Evolutionary conservation across 1,284 basidiomycete species (phyloP).

Genomic region (Porphyrellus sp.): DNA sequence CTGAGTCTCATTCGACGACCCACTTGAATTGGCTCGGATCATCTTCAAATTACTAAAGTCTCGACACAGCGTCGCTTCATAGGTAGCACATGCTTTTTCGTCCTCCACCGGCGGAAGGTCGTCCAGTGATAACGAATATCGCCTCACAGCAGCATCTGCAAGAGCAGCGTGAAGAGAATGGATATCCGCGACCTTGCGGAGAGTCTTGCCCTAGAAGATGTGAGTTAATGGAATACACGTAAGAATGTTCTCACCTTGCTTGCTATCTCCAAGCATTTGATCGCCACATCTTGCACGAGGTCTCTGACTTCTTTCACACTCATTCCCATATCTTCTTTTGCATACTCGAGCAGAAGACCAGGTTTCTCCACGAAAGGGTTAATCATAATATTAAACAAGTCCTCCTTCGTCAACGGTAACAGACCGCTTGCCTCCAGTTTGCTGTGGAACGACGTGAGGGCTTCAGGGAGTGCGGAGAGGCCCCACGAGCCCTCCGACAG

Average conservation of each 20-base stretch:
- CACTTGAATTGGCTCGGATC: constrained; percentile 24
- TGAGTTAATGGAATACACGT: constrained; percentile 15
- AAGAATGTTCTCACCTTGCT: constrained; percentile 50
- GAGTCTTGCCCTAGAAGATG: constrained; percentile 53
- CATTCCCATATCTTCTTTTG: constrained; percentile 46
- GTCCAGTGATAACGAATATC: constrained; percentile 50
- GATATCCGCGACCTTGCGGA: constrained; percentile 51
- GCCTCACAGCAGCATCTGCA: constrained; percentile 42
- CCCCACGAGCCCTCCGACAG: constrained; percentile 43
- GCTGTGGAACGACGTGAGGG: constrained; percentile 33
- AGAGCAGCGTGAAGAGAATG: constrained; percentile 41
- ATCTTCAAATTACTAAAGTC: constrained; percentile 40
- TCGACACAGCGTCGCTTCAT: constrained; percentile 49
- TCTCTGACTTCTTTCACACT: constrained; percentile 39
- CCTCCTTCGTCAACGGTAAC: constrained; percentile 52
- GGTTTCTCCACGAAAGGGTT: constrained; percentile 68
- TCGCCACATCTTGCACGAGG: constrained; percentile 52
- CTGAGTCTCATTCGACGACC: constrained; percentile 15
- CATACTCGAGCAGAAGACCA: constrained; percentile 51
- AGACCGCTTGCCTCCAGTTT: constrained; percentile 52
- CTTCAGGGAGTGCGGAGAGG: constrained; percentile 32
- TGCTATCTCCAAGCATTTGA: constrained; percentile 55
- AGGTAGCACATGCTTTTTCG: constrained; percentile 41
- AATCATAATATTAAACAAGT: constrained; percentile 58
- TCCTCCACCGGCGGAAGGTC: constrained; percentile 53